Conservation (phyloP, 2,329 filamentous ascomycete species). For the Fusarium burgessii region DNA sequence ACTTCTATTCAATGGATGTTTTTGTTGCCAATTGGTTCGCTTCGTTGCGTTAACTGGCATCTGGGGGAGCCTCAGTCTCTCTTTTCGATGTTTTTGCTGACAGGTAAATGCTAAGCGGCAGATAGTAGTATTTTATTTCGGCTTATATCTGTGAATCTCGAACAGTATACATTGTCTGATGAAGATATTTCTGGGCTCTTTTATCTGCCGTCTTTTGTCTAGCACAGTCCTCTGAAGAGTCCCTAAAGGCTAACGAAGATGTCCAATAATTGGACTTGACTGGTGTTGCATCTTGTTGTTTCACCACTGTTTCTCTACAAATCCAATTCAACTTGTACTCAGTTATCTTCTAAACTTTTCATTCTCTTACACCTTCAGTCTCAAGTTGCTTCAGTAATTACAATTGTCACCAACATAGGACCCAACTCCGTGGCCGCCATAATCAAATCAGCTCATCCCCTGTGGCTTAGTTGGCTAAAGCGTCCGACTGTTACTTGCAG, state of each 20-base stretch:
- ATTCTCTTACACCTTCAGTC: background rate
- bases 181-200: background rate
- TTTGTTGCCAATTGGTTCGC: too few relatives aligned
- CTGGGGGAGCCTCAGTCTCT: too few relatives aligned
- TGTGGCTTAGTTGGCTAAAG: slow-evolving; percentile 45
- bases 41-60: too few relatives aligned
- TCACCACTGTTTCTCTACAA: background rate
- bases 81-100: background rate
- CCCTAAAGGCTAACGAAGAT: too few relatives aligned
- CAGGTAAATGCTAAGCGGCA: background rate
- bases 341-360: background rate
- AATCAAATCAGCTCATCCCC: slow-evolving; percentile 36
- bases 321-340: background rate
- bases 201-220: background rate
- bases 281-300: background rate
- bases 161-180: background rate
- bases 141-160: background rate
- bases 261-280: too few relatives aligned
- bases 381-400: background rate
- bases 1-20: too few relatives aligned
- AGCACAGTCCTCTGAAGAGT: background rate
- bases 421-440: background rate
- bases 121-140: background rate
- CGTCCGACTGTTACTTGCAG: slow-evolving; percentile 43
- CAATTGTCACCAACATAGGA: background rate